These are phyloP conservation scores for Phytophthora sojae DNA, from an alignment of 352 stramenopile species.

Conservation along the genomic window DNA sequence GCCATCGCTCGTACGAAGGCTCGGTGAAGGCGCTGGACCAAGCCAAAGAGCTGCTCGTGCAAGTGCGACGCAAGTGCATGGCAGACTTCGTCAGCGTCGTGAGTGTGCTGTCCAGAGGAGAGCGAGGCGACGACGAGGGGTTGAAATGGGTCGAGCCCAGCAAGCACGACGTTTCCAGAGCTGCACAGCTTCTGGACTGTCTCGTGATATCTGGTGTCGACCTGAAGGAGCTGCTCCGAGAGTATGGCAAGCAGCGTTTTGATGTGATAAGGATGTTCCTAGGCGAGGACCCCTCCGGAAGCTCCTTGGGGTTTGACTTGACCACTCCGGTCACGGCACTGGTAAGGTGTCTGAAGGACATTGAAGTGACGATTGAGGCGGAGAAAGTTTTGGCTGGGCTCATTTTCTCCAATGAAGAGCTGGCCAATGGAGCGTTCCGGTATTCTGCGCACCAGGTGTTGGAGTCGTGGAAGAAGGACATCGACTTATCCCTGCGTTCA, in stretches of 20 bases:
- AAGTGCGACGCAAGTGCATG: conserved; percentile 73
- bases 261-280: conserved; percentile 68
- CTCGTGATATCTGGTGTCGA: conserved; percentile 65
- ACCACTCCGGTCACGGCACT: conserved; percentile 44
- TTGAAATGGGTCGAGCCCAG: conserved; percentile 55
- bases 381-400: conserved; percentile 61
- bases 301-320: conserved; percentile 50
- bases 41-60: conserved; percentile 61
- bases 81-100: conserved; percentile 76
- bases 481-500: conserved; percentile 33
- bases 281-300: conserved; percentile 35
- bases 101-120: conserved; percentile 63
- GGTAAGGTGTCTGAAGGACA: conserved; percentile 47
- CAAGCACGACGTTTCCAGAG: conserved; percentile 61
- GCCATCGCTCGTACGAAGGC: conserved; percentile 76
- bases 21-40: conserved; percentile 78
- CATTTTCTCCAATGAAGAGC: conserved; percentile 71
- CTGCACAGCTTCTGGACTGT: conserved; percentile 67
- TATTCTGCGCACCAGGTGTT: conserved; percentile 59
- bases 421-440: conserved; percentile 69
- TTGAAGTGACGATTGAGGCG: conserved; percentile 62
- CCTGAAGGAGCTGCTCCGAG: conserved; percentile 54
- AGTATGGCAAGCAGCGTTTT: conserved; percentile 80
- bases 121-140: conserved; percentile 29
- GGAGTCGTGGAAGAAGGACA: conserved; percentile 59